Evolutionary conservation across 1,284 basidiomycete genomes (phyloP).

Genomic region (Ganoderma leucocontextum): DNA sequence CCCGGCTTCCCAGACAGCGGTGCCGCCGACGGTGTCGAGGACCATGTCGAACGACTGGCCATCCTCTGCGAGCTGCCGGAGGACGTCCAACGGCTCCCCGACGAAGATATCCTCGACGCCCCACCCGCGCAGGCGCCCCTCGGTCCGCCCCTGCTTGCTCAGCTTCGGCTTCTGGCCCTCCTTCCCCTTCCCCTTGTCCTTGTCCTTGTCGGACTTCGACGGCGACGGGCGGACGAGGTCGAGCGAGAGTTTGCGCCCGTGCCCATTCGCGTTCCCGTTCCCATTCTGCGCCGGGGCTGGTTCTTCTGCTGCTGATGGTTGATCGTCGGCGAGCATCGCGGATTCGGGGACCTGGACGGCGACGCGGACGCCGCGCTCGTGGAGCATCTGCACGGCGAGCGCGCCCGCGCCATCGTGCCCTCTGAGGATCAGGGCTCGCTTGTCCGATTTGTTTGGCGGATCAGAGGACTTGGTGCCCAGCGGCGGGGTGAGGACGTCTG

Average conservation of each 20-base stretch:
- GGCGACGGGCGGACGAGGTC: conserved; percentile 20
- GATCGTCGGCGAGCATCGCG: conserved; percentile 36
- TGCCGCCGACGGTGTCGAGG: conserved; percentile 83
- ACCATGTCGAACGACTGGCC: conserved; percentile 78
- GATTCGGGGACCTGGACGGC: conserved; percentile 71
- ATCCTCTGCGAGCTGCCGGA: conserved; percentile 61
- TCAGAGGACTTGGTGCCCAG: conserved; percentile 19
- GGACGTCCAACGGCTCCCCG: conserved; percentile 60
- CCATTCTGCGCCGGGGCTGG: conserved; percentile 7
- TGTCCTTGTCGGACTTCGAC: conserved; percentile 25
- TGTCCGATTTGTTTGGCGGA: conserved; percentile 17
- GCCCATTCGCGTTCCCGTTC: conserved; percentile 1
- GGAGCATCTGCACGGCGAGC: conserved; percentile 79
- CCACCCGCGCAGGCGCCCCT: conserved; percentile 65
- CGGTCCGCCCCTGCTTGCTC: conserved; percentile 45
- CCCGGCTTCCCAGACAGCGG: conserved; percentile 76
- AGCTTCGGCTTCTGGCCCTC: conserved; percentile 11
- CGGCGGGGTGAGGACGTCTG: conserved; percentile 37
- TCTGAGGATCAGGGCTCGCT: conserved; percentile 70
- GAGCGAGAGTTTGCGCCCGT: conserved; percentile 23
- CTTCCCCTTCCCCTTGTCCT: conserved; percentile 29
- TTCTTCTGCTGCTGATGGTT: conserved; percentile 19
- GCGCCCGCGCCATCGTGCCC: conserved; percentile 83
- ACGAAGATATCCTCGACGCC: conserved; percentile 74
- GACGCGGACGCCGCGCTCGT: conserved; percentile 67